These are phyloP conservation scores for Vitis riparia DNA, from an alignment of 164 flowering plant genomes.

Conservation along the genomic window DNA sequence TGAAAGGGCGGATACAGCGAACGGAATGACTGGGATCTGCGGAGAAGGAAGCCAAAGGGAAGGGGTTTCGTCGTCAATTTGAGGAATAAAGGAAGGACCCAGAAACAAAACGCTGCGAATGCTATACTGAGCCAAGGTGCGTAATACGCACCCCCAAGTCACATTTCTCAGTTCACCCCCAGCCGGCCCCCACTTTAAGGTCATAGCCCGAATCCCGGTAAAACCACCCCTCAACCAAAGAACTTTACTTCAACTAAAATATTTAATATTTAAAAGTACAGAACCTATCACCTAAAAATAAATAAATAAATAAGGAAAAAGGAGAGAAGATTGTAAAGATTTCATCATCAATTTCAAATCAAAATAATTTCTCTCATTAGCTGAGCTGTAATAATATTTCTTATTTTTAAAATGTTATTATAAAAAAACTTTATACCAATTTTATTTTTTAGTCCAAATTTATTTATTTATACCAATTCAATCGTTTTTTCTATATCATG, in stretches of 20 bases:
- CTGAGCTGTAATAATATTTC: background rate
- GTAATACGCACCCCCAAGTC: slow-evolving; percentile 8
- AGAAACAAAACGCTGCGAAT: slow-evolving; percentile 5
- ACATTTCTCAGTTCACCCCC: background rate
- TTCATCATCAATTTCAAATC: too few species aligned
- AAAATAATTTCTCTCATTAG: too few species aligned
- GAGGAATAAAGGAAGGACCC: slow-evolving; percentile 22
- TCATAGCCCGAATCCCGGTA: background rate
- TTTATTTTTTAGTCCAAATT: too few species aligned
- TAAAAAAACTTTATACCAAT: too few species aligned
- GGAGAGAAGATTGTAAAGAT: too few species aligned
- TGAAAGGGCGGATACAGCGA: background rate
- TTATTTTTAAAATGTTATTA: too few species aligned
- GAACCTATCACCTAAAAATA: too few species aligned
- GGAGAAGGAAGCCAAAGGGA: background rate
- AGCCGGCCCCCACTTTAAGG: background rate
- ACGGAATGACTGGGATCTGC: background rate
- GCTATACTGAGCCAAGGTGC: slow-evolving; percentile 14
- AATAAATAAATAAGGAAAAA: too few species aligned
- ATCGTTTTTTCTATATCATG: too few species aligned
- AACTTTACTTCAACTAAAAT: background rate
- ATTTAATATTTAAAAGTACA: too few species aligned
- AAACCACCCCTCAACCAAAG: background rate
- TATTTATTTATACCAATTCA: too few species aligned
- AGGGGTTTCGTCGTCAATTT: slow-evolving; percentile 3